Evolutionary conservation across 2,329 filamentous ascomycete genomes (phyloP), one percentile per base, ranked within the genome.

Genomic region (Xylaria sp.): DNA sequence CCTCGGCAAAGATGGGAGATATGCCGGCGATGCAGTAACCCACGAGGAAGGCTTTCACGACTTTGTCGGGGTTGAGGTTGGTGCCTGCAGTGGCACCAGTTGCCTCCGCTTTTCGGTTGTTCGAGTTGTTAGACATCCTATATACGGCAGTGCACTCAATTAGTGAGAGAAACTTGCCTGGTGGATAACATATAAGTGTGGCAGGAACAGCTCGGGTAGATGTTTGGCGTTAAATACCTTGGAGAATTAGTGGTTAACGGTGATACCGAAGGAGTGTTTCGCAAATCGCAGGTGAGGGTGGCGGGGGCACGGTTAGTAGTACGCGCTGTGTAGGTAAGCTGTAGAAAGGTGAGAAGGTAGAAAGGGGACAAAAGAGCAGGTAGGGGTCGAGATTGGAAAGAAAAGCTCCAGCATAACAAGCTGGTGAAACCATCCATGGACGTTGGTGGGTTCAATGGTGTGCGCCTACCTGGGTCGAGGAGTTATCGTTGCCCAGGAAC

Each of bases 11-110:
- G 19, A 51, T 13, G 37, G 58, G 52, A 19, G 1, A n/a, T 0
- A 38, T 23, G 40, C 13, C 19, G 6, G 1, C 1, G 5, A 13
- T 1, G 25, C 38, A 17, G 11, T 9, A 4, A 31, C 52, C 52
- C 10, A 60, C 53, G 10, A 51, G 23, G 10, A 60, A 56, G 44
- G 58, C 58, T 38, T 60, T 60, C 8, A 27, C 33, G 23, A 52
- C 38, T 46, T 52, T 57, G 21, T 1, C 29, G 19, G 15, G 25
- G 33, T 43, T 31, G n/a, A 51, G 9, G n/a, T 35, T 38, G 15
- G n/a, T 35, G 21, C 35, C 21, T 46, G 27, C 7, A 51, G 52
- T 46, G 37, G 44, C 35, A 47, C n/a, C 6, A 41, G 33, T 11
- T 41, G 33, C 49, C 43, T 43, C 43, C 19, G 21, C 35, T 8